Evolutionary conservation across 306 rosid species (phyloP), one percentile per base, ranked within the genome.

Genomic region (Cucurbita pepo): DNA sequence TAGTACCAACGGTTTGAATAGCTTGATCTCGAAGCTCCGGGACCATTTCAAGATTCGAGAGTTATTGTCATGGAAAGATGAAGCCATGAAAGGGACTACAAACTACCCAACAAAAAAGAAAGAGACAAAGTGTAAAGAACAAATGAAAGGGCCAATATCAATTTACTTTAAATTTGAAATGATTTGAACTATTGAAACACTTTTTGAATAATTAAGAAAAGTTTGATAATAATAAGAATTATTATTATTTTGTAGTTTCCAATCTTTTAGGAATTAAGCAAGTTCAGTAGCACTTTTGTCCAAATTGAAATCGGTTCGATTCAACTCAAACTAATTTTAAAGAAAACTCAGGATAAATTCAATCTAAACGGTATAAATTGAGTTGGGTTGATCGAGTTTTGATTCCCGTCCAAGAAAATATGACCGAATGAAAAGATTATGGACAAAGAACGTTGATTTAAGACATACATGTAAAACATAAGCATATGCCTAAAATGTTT

Each of bases 51-150:
- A 40, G 50, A 63, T 63, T 63, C 9, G n/a, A 18, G 14, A 41
- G 67, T 61, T 36, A 16, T 63, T 40, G 51, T 40, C 16, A n/a
- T n/a, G 14, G 25, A 63, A 40, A 63, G 25, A 40, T 63, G 50
- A 63, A 63, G 44, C 34, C 48, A 63, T 9, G 70, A 63, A 62
- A 40, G 34, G 8, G 50, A 63, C 2, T n/a, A 16, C 14, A n/a
- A 63, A 63, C 70, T 63, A 11, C 51, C 70, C 34, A 63, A 63
- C 70, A 63, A 63, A 63, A n/a, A 40, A 63, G 51, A 63, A 40
- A 16, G 55, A 44, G 37, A 44, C 36, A 65, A 43, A 19, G 53
- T 65, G 71, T 10, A 65, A 62, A 64, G 71, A 18, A 41, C 10
- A 64, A 40, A 41, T n/a, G 18, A 63, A 63, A 40, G 15, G 8